phyloP scores from a whole-genome alignment of 1,284 basidiomycete species.

The Heterobasidion occidentale region DNA sequence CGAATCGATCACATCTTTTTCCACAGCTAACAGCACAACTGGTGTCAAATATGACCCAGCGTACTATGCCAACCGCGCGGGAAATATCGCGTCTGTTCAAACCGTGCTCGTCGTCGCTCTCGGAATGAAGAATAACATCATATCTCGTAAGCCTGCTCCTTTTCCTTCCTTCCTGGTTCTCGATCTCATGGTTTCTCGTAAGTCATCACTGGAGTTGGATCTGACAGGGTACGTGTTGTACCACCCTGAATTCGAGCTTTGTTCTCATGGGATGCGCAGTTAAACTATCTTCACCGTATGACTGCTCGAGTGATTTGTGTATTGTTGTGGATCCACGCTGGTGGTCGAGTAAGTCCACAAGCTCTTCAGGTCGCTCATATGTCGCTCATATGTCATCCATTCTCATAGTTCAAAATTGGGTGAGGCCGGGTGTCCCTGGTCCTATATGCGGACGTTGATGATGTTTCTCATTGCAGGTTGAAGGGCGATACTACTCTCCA shows the following conservation, averaged over 20 bases:
- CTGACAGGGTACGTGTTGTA: constrained; percentile 38
- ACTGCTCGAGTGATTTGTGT: constrained; percentile 38
- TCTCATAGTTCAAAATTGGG: constrained; percentile 4
- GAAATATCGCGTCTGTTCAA: constrained; percentile 43
- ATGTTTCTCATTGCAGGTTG: neutral
- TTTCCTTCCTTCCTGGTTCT: neutral
- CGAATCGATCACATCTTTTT: neutral
- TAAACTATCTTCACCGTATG: constrained; percentile 47
- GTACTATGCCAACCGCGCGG: constrained; percentile 43
- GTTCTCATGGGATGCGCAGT: constrained; percentile 18
- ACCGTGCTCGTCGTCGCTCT: constrained; percentile 55
- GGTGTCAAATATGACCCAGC: constrained; percentile 27
- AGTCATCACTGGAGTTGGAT: constrained; percentile 53
- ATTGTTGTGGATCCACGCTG: constrained; percentile 43
- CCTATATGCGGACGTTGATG: neutral
- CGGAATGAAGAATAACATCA: constrained; percentile 56
- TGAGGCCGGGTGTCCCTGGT: neutral
- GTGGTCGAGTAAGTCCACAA: constrained; percentile 29
- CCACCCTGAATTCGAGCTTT: neutral
- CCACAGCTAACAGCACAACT: constrained; percentile 26
- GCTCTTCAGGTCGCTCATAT: neutral
- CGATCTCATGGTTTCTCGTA: constrained; percentile 1
- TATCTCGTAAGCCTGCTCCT: constrained; percentile 37
- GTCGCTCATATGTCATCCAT: too few species aligned
- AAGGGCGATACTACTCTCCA: neutral